Conservation (phyloP, 495 filamentous ascomycete species). For the Peziza echinospora region DNA sequence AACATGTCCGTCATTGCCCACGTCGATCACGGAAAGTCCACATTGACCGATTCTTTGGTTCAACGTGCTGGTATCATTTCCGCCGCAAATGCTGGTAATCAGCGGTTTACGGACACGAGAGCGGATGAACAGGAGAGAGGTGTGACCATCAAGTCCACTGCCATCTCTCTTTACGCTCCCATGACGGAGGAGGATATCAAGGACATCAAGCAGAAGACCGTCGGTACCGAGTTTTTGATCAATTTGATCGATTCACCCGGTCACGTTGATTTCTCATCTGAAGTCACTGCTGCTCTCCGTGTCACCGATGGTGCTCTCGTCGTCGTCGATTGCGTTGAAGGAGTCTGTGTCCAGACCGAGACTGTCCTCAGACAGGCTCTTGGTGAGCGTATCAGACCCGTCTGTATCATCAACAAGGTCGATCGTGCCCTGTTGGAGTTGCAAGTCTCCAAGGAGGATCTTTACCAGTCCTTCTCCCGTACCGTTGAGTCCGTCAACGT, state of each 20-base stretch:
- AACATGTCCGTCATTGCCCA: constrained; percentile 99
- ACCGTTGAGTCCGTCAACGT: constrained; percentile 99
- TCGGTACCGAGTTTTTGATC: constrained; percentile 94
- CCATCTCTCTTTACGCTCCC: constrained; percentile 90
- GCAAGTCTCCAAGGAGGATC: constrained; percentile 92
- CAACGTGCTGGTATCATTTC: constrained; percentile 99
- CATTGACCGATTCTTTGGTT: constrained; percentile 94
- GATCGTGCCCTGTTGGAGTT: constrained; percentile 97
- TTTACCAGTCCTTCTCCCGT: constrained; percentile 98
- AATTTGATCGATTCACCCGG: constrained; percentile 99
- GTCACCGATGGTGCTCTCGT: constrained; percentile 99
- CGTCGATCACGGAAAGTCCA: constrained; percentile 99
- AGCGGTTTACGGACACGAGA: constrained; percentile 90
- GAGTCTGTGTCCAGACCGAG: constrained; percentile 99
- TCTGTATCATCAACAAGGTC: constrained; percentile 99
- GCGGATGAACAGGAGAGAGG: constrained; percentile 96
- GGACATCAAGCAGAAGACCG: constrained; percentile 69
- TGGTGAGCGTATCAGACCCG: constrained; percentile 99
- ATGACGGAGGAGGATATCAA: constrained; percentile 76
- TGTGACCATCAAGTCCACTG: constrained; percentile 99
- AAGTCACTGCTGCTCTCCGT: constrained; percentile 98
- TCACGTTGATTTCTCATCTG: constrained; percentile 99
- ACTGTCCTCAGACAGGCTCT: constrained; percentile 98
- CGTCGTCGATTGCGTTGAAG: constrained; percentile 97
- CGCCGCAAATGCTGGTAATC: constrained; percentile 86